phyloP scores from a whole-genome alignment of 305 asterid genomes.

The Rubia tinctorum region DNA sequence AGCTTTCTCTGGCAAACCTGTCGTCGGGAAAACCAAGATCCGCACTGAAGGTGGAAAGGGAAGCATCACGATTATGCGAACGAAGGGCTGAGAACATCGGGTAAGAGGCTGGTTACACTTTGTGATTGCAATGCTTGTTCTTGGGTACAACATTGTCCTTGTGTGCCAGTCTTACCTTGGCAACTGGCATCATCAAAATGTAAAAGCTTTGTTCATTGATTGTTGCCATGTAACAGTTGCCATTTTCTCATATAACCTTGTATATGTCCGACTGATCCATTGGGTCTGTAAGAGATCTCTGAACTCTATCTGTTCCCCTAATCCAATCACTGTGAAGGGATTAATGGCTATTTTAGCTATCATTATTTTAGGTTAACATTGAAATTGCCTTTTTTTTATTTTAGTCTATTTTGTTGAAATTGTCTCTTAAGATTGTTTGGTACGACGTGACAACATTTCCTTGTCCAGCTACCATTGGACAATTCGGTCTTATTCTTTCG shows the following conservation, averaged over 20 bases:
- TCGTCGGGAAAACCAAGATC: constrained; percentile 86
- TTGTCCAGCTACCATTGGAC: constrained; percentile 3
- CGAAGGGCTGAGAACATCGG: constrained; percentile 49
- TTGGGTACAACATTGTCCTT: neutral
- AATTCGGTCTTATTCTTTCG: too few species aligned
- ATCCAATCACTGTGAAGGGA: constrained; percentile 5
- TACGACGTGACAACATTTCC: constrained; percentile 2
- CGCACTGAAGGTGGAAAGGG: constrained; percentile 92
- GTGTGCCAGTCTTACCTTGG: neutral
- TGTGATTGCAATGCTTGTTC: neutral
- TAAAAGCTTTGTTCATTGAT: constrained; percentile 16
- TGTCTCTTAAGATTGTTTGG: neutral
- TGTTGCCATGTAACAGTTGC: constrained; percentile 6
- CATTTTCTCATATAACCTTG: constrained; percentile 5
- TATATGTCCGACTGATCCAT: neutral
- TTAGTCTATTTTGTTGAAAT: neutral
- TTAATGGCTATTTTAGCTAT: neutral
- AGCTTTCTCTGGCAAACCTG: constrained; percentile 92
- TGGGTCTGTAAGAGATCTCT: constrained; percentile 6
- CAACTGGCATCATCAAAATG: constrained; percentile 13
- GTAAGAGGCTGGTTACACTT: neutral
- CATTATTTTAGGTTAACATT: neutral
- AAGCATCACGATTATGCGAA: constrained; percentile 86
- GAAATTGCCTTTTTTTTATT: neutral
- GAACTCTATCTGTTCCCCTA: neutral